Evolutionary conservation across 805 yeast genomes (phyloP), one percentile per base, ranked within the genome.

Genomic region (Metschnikowia amazonensis): DNA sequence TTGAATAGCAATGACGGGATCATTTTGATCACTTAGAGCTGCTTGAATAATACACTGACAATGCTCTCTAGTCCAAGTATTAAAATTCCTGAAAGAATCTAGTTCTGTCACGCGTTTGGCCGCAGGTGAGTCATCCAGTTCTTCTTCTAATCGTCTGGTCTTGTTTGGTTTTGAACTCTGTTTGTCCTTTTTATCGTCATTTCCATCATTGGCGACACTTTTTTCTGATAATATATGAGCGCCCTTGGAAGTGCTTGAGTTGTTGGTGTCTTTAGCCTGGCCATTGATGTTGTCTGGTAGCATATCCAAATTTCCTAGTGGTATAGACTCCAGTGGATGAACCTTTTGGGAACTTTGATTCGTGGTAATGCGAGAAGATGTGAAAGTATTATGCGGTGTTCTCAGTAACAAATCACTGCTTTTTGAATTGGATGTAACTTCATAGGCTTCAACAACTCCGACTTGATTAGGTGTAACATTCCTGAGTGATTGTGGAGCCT

Each of bases 21-120:
- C 11, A 7, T n/a, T 17, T 4, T 32, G 36, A 24, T 46, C 27
- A 11, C 27, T 11, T 11, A 43, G 42, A 2, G 47, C 50, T 1
- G 56, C 55, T n/a, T 42, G 30, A 9, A 50, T 39, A 13, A 52
- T 42, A 31, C 53, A 46, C 16, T 31, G 43, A 6, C 46, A 50
- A 43, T 48, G 50, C 21, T 46, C 53, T 18, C 43, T 47, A 14
- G 49, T 48, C 58, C 58, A 54, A 3, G 50, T 41, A 8, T 34
- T 9, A 38, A 53, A 42, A 3, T 41, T 34, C 25, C 46, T 25
- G 24, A 45, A 45, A 13, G 47, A 45, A 14, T 36, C 36, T 6
- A 11, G 6, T 9, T 39, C 41, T n/a, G 18, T 14, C 8, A 21
- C 3, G 9, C 42, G 35, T 16, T 39, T 39, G 29, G 35, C 27